These are phyloP conservation scores for Euptelea pleiosperma DNA, from an alignment of 164 flowering plant species.

Conservation along the genomic window DNA sequence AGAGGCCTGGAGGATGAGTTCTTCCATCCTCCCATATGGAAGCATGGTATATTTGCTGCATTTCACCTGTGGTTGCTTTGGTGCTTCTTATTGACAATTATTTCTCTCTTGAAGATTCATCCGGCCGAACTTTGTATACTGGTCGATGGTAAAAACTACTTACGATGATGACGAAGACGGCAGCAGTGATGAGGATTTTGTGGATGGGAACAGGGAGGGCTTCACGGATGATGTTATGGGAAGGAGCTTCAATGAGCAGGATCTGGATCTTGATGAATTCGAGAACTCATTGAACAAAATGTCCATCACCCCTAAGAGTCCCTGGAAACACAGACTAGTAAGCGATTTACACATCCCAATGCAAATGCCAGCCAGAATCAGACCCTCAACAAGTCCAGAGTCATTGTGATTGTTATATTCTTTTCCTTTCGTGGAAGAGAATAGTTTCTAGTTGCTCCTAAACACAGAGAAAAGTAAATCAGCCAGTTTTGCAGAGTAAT, in stretches of 20 bases:
- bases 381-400: slow-evolving; percentile 81
- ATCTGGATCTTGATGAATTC: slow-evolving; percentile 45
- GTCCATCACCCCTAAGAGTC: slow-evolving; percentile 71
- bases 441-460: too few species aligned
- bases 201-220: slow-evolving; percentile 14
- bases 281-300: slow-evolving; percentile 56
- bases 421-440: too few species aligned
- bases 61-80: not conserved
- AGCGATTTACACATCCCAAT: slow-evolving; percentile 7
- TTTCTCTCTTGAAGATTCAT: slow-evolving; percentile 43
- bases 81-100: slow-evolving; percentile 8
- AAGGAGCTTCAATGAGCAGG: slow-evolving; percentile 30
- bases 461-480: not conserved
- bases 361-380: slow-evolving; percentile 80
- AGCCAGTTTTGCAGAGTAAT: slow-evolving; percentile 1
- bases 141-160: slow-evolving; percentile 64
- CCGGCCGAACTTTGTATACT: slow-evolving; percentile 63
- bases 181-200: slow-evolving; percentile 27
- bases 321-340: slow-evolving; percentile 21
- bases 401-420: slow-evolving; percentile 35
- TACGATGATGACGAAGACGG: slow-evolving; percentile 44
- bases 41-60: not conserved
- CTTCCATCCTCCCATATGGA: not conserved
- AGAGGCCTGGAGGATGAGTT: not conserved
- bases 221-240: slow-evolving; percentile 24